Conservation (phyloP, 768 basidiomycete species). For the Crassisporium funariophilum region DNA sequence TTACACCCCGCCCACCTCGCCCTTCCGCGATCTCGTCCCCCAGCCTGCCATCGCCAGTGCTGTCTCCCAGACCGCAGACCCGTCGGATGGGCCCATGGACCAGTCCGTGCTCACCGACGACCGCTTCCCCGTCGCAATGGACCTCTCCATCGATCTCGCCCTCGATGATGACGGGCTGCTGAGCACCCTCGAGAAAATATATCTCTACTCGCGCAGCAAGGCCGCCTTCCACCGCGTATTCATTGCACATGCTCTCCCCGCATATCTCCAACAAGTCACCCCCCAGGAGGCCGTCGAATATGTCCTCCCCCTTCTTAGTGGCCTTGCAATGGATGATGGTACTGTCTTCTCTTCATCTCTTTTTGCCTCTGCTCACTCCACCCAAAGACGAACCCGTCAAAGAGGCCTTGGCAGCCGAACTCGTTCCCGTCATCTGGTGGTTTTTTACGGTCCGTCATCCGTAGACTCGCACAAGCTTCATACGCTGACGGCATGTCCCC, state of each 20-base stretch:
- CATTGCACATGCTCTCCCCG: conserved; percentile 83
- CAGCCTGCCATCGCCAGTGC: conserved; percentile 24
- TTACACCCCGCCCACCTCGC: conserved; percentile 43
- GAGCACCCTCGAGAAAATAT: conserved; percentile 87
- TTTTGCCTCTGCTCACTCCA: conserved; percentile 9
- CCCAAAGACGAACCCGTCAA: conserved; percentile 79
- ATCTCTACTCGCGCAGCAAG: conserved; percentile 82
- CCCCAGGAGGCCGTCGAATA: conserved; percentile 92
- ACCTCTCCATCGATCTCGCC: conserved; percentile 41
- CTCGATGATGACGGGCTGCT: conserved; percentile 82
- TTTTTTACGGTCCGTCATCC: conserved; percentile 65
- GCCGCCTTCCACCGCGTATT: conserved; percentile 66
- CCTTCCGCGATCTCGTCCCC: conserved; percentile 28
- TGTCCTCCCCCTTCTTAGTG: conserved; percentile 86
- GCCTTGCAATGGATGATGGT: conserved; percentile 88
- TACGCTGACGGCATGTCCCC: too few relatives aligned
- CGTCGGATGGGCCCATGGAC: conserved; percentile 17
- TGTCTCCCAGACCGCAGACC: conserved; percentile 25
- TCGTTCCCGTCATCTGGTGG: conserved; percentile 90
- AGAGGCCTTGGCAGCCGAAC: conserved; percentile 80
- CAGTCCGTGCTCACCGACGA: conserved; percentile 26
- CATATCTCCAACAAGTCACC: conserved; percentile 72
- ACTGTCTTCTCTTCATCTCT: conserved; percentile 6
- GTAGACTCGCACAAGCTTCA: too few relatives aligned
- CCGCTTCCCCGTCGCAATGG: conserved; percentile 23